These are phyloP conservation scores for Passalora sequoiae DNA, from an alignment of 2,329 filamentous ascomycete species.

Conservation along the genomic window DNA sequence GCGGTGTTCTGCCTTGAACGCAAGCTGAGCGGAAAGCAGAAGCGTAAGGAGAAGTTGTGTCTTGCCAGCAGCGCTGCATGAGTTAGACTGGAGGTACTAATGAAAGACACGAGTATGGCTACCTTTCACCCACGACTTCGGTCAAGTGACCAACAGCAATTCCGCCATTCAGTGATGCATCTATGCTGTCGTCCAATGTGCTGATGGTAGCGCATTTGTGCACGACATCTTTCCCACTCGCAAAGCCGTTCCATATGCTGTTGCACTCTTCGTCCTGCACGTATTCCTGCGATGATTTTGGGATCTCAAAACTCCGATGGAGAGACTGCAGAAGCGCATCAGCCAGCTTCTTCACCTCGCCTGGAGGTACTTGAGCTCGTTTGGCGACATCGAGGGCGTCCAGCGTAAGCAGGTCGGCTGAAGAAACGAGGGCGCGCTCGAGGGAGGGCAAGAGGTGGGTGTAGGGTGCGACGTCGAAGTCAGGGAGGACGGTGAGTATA, in stretches of 20 bases:
- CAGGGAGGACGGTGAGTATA: slow-evolving; percentile 74
- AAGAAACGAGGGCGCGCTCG: slow-evolving; percentile 71
- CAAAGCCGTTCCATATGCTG: slow-evolving; percentile 1
- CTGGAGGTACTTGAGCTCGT: slow-evolving; percentile 73
- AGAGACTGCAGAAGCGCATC: slow-evolving; percentile 65
- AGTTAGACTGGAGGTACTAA: slow-evolving; percentile 3
- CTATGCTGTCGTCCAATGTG: slow-evolving; percentile 70
- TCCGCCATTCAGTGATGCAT: slow-evolving; percentile 68
- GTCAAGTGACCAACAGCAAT: slow-evolving; percentile 76
- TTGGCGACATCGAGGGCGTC: slow-evolving; percentile 79
- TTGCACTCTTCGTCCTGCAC: not conserved
- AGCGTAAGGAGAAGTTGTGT: slow-evolving; percentile 87
- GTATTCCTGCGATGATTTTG: not conserved
- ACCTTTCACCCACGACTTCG: slow-evolving; percentile 89
- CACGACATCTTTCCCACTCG: slow-evolving; percentile 37
- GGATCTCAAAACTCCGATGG: slow-evolving; percentile 36
- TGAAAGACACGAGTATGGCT: slow-evolving; percentile 6
- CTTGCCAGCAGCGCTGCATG: slow-evolving; percentile 73
- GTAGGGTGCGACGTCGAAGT: slow-evolving; percentile 67
- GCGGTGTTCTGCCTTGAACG: slow-evolving; percentile 48
- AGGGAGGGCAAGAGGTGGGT: slow-evolving; percentile 71
- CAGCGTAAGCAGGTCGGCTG: slow-evolving; percentile 78
- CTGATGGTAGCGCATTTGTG: slow-evolving; percentile 61
- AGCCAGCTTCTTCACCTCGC: slow-evolving; percentile 71
- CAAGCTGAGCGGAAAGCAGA: slow-evolving; percentile 77